Base-by-base conservation (phyloP, 352 stramenopile species). In the Pythium insidiosum region DNA sequence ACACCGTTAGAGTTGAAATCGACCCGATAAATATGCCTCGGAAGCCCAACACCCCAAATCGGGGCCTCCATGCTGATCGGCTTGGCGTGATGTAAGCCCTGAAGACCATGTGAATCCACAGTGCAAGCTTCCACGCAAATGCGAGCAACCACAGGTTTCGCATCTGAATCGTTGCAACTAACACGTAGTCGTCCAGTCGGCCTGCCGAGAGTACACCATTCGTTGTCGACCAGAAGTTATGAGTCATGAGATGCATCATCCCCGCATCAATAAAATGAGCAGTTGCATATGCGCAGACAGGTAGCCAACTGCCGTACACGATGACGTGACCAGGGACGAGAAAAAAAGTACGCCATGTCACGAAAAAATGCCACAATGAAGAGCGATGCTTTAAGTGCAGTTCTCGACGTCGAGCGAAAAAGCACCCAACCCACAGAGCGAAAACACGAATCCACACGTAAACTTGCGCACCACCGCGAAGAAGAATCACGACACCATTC, bases 381-480 rank as follows among this genome's bases (percentile, higher is more conserved):
- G 5, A 33, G 16, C 20, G 11, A 21, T 13, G 18, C 1, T 5
- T 19, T 18, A 16, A 18, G 2, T 53, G 61, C 6, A 18, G 22
- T 33, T 71, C 58, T 1, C 23, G 19, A 2, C n/a, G 18, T 42
- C 53, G 36, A 5, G 58, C 55, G 19, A 25, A 19, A 18, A 59
- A 55, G 36, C 58, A 66, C 4, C 55, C 58, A 7, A 28, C 18
- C 23, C 26, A 40, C 10, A 81, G 34, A 3, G 61, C 36, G 1
- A 35, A 1, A 11, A 77, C 21, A 2, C 71, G 66, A 30, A 75
- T 18, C 72, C 72, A 84, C 6, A 84, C 58, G 30, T 76, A 84
- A 0, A 29, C 0, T 23, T 84, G 72, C 0, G 58, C 57, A 0
- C 38, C 9, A 1, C 53, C 61, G 19, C 68, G 68, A n/a, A 84